Evolutionary conservation across 208 protist species (phyloP).

Genomic region (Trypanosoma theileri): DNA sequence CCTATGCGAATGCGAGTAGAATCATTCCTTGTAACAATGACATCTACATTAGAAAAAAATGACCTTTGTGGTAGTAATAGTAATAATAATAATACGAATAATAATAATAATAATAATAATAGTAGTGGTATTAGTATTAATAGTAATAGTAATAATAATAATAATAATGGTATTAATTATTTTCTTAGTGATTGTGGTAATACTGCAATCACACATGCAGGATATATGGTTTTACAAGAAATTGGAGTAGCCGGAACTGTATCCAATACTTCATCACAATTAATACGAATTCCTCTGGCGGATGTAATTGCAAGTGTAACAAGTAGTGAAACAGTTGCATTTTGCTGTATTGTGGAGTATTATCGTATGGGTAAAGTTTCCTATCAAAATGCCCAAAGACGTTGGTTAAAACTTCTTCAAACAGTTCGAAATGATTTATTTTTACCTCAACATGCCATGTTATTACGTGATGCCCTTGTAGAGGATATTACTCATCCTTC

Average conservation of each 20-base stretch:
- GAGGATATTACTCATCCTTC: constrained; percentile 47
- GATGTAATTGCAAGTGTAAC: constrained; percentile 30
- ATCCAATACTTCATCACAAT: constrained; percentile 18
- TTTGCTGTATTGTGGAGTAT: constrained; percentile 57
- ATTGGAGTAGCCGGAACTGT: background rate
- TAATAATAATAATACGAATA: background rate
- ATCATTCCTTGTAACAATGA: constrained; percentile 11
- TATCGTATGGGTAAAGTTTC: constrained; percentile 36
- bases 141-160: background rate
- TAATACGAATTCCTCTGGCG: constrained; percentile 36
- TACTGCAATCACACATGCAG: constrained; percentile 1
- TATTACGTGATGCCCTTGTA: constrained; percentile 56
- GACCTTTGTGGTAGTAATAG: background rate
- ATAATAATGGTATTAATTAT: background rate
- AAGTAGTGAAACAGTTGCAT: constrained; percentile 26
- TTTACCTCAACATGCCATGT: constrained; percentile 46
- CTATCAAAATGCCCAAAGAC: constrained; percentile 22
- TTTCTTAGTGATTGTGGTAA: background rate
- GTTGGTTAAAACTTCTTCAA: constrained; percentile 34
- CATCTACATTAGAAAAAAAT: background rate
- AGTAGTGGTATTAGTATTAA: background rate
- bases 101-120: background rate
- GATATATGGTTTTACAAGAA: constrained; percentile 20
- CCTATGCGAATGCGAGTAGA: constrained; percentile 19
- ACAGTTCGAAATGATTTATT: constrained; percentile 27